Evolutionary conservation across 371 early-diverging fungal genomes (phyloP).

Genomic region (Lichtheimia ornata): DNA sequence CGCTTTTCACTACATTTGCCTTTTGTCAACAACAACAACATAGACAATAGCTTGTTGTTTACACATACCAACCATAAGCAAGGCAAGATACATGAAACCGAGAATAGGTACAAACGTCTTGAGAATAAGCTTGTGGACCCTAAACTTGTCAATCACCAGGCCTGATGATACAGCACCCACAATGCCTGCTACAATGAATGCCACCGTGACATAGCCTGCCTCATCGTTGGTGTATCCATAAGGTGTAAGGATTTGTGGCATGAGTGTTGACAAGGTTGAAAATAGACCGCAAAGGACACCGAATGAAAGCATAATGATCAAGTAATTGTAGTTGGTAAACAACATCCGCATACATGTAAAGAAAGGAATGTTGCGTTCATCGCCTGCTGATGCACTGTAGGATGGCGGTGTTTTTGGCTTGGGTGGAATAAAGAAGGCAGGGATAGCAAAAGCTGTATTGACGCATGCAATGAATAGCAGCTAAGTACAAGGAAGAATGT

Average conservation of each 20-base stretch:
- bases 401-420: constrained; percentile 64
- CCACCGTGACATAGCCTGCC: constrained; percentile 59
- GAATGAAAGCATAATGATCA: constrained; percentile 57
- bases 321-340: constrained; percentile 54
- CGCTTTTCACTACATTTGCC: constrained; percentile 30
- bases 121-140: constrained; percentile 42
- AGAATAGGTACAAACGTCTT: constrained; percentile 50
- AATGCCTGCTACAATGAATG: constrained; percentile 57
- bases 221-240: constrained; percentile 62
- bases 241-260: constrained; percentile 61
- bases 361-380: constrained; percentile 38
- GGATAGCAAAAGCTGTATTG: constrained; percentile 46
- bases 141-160: constrained; percentile 49
- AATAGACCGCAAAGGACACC: constrained; percentile 65
- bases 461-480: constrained; percentile 42
- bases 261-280: constrained; percentile 61
- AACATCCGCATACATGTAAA: constrained; percentile 45
- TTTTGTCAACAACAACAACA: not conserved
- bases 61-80: constrained; percentile 51
- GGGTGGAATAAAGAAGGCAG: constrained; percentile 51
- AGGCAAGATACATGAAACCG: constrained; percentile 49
- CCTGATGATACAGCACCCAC: constrained; percentile 50
- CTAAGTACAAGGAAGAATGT: constrained; percentile 14
- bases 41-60: no score
- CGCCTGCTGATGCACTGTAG: constrained; percentile 31